Percentiles rank a stretch among this genome's conserved stretches.
phyloP scores from a whole-genome alignment of 2,329 filamentous ascomycete genomes.

The Helicocarpus griseus region DNA sequence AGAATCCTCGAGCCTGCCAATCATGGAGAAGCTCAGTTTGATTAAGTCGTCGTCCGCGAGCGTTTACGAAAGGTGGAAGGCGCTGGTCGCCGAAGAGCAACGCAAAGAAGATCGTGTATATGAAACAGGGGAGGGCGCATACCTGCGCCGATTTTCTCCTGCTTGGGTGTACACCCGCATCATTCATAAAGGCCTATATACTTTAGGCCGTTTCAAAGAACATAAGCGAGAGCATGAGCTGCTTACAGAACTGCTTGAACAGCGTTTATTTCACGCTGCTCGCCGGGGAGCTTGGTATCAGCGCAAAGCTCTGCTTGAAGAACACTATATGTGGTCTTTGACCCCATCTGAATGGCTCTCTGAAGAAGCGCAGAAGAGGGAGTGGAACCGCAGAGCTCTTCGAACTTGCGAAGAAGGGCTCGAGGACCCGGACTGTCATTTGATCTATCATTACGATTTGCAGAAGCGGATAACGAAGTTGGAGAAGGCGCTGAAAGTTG shows the following conservation, averaged over 20 bases:
- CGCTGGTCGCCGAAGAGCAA: slow-evolving; percentile 62
- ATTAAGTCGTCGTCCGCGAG: slow-evolving; percentile 64
- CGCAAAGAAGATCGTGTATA: slow-evolving; percentile 68
- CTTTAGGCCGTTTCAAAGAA: slow-evolving; percentile 72
- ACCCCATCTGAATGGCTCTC: slow-evolving; percentile 39
- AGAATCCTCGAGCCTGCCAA: slow-evolving; percentile 65
- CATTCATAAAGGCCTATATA: slow-evolving; percentile 73
- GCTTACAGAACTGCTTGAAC: slow-evolving; percentile 63
- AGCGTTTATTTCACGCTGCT: slow-evolving; percentile 75
- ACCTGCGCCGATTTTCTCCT: slow-evolving; percentile 79
- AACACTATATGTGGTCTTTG: slow-evolving; percentile 77
- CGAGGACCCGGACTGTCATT: slow-evolving; percentile 78
- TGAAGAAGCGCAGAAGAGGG: slow-evolving; percentile 59
- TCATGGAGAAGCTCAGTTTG: slow-evolving; percentile 53
- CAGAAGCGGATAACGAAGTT: slow-evolving; percentile 91
- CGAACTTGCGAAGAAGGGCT: slow-evolving; percentile 77
- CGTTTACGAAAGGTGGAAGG: slow-evolving; percentile 72
- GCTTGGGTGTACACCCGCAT: slow-evolving; percentile 91
- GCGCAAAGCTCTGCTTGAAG: slow-evolving; percentile 84
- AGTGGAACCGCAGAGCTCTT: slow-evolving; percentile 70
- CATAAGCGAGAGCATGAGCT: slow-evolving; percentile 67
- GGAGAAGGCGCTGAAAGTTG: slow-evolving; percentile 72
- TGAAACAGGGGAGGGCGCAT: slow-evolving; percentile 74
- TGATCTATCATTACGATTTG: slow-evolving; percentile 88
- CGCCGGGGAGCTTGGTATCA: slow-evolving; percentile 91